A percentile compares a stretch with the other conserved stretches of the same genome.
These are phyloP conservation scores for Trichothecium roseum DNA, from an alignment of 2,329 filamentous ascomycete species.

Conservation along the genomic window DNA sequence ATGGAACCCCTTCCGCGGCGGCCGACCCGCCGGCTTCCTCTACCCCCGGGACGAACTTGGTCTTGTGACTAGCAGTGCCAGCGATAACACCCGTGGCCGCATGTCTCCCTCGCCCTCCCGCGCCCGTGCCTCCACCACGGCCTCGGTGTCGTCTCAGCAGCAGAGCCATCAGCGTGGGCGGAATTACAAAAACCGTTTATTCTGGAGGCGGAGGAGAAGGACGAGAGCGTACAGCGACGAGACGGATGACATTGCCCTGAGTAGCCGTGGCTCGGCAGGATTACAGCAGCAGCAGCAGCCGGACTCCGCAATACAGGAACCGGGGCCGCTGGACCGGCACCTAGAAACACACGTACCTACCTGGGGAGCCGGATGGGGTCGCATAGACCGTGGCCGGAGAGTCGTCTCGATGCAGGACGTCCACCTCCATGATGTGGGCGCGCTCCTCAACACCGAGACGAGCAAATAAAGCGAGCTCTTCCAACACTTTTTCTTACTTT, in stretches of 20 bases:
- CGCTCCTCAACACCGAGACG: conserved; percentile 3
- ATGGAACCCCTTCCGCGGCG: conserved; percentile 40
- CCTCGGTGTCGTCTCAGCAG: conserved; percentile 13
- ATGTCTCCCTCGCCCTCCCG: no score
- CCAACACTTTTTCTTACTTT: no score
- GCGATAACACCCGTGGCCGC: conserved; percentile 14
- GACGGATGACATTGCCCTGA: conserved; percentile 21
- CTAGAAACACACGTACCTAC: conserved; percentile 9
- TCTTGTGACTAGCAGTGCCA: conserved; percentile 13
- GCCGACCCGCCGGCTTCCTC: conserved; percentile 39
- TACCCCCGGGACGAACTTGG: conserved; percentile 26
- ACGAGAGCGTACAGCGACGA: conserved; percentile 15
- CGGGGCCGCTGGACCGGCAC: conserved; percentile 1
- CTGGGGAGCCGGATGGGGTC: conserved; percentile 19
- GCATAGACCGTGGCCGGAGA: conserved; percentile 11
- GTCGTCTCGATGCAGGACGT: conserved; percentile 10
- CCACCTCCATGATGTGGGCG: conserved; percentile 11
- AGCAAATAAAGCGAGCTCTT: no score
- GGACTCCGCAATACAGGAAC: background rate
- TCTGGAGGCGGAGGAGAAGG: conserved; percentile 18
- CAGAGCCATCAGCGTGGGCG: conserved; percentile 11
- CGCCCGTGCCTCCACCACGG: conserved; percentile 33
- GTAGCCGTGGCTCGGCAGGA: conserved; percentile 15
- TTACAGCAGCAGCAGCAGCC: conserved; percentile 1
- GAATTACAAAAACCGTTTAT: conserved; percentile 4